Conservation (phyloP, 2,329 filamentous ascomycete genomes). For the Aspergillus sp. region DNA sequence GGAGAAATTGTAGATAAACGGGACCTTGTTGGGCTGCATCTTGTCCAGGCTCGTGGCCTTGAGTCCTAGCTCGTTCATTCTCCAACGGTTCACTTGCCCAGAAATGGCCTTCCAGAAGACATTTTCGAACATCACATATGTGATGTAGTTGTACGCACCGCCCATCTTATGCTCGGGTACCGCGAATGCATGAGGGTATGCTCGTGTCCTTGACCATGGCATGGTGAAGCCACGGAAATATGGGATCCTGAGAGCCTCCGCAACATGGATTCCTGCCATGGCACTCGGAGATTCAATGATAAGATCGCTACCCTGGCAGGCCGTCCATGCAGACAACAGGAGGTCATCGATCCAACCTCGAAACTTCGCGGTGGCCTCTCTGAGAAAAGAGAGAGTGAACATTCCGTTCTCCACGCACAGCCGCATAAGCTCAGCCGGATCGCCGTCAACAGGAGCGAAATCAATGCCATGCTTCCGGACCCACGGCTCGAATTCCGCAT, state of each 20-base stretch:
- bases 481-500: constrained; percentile 86
- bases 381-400: constrained; percentile 89
- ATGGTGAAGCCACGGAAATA: constrained; percentile 98
- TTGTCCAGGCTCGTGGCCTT: constrained; percentile 82
- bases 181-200: constrained; percentile 95
- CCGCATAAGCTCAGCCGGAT: constrained; percentile 91
- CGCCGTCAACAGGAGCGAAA: constrained; percentile 83
- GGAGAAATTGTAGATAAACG: constrained; percentile 97
- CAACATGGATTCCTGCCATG: constrained; percentile 97
- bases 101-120: constrained; percentile 95
- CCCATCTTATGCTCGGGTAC: constrained; percentile 93
- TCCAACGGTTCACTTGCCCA: constrained; percentile 89
- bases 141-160: constrained; percentile 90
- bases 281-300: constrained; percentile 94
- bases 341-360: constrained; percentile 94
- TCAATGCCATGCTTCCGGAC: constrained; percentile 91
- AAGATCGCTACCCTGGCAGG: constrained; percentile 83
- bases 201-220: constrained; percentile 95
- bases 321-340: constrained; percentile 74
- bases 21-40: constrained; percentile 95
- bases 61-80: constrained; percentile 74
- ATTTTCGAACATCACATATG: constrained; percentile 94
- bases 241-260: constrained; percentile 85
- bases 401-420: constrained; percentile 97
- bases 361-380: constrained; percentile 82